A percentile compares a stretch with the other conserved stretches of the same genome.
Conservation (phyloP, 768 basidiomycete genomes). For the Dacryopinax primogenitus region DNA sequence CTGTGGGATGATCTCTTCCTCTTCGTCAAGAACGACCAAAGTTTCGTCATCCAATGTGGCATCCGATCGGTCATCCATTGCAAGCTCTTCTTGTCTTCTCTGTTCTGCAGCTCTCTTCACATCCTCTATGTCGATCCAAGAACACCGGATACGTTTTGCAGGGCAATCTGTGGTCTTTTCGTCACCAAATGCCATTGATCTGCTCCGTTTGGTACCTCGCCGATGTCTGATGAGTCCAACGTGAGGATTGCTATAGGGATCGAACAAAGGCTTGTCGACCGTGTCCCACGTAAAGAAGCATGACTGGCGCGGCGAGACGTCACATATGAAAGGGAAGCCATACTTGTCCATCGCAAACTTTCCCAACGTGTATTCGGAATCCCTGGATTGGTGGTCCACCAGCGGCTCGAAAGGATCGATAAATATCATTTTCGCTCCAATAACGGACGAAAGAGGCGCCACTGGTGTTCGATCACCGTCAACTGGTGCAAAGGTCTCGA, state of each 20-base stretch:
- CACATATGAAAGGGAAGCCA: background rate
- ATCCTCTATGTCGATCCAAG: conserved; percentile 1
- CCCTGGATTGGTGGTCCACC: background rate
- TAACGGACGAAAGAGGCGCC: background rate
- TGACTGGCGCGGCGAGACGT: background rate
- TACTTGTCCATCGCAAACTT: background rate
- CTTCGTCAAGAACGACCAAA: background rate
- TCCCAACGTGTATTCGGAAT: background rate
- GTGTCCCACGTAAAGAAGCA: conserved; percentile 5
- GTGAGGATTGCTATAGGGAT: background rate
- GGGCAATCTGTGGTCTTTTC: background rate
- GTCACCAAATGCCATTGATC: background rate
- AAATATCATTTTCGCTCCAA: background rate
- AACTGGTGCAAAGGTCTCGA: background rate
- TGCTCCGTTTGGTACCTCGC: background rate
- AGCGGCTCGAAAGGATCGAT: background rate
- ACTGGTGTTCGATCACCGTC: background rate
- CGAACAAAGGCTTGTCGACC: background rate
- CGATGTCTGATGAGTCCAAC: background rate
- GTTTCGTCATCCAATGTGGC: background rate
- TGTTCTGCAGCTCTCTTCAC: background rate
- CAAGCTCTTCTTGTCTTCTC: background rate
- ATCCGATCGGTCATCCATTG: background rate
- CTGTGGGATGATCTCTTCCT: background rate
- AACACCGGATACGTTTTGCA: background rate